Base-by-base conservation (phyloP, 257 asterid genomes). In the Mitragyna speciosa region DNA sequence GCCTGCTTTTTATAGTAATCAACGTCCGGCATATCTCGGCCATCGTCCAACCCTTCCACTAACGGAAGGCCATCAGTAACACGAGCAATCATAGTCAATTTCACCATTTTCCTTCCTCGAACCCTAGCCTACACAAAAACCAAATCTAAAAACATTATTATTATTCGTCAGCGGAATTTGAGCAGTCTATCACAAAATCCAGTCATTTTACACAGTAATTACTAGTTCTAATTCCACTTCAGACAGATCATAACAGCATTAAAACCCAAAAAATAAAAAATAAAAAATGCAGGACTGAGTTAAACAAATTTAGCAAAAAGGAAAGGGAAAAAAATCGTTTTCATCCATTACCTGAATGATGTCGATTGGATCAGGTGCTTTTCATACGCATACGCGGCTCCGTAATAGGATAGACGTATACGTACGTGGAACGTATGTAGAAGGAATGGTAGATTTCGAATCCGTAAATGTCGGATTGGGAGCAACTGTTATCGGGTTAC, bases 11-110 rank as follows among this genome's bases (percentile, higher is more conserved):
- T 95, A 86, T 95, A 95, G 76, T 78, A 83, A 82, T 95, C 99
- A 64, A 93, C 81, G 82, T 95, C 95, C 30, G 93, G 92, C 84
- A 95, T 82, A 78, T 93, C 99, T 67, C 99, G 94, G 63, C 94
- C 94, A 84, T 95, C 99, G 78, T 95, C 99, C 84, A 95, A 88
- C 49, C 98, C 99, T 88, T 95, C 99, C 67, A 87, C 99, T 70
- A 95, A 82, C 1, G 92, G 98, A 80, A 95, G 97, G 76, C 99
- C 99, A 87, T 95, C 99, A 73, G 95, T 93, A 73, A 95, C 96
- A 84, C 99, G 98, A 83, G 98, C 96, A 82, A 95, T 91, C 99
- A 95, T 83, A 16, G 99, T 95, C 86, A 95, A 81, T 80, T 95
- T 95, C 88, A 95, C 98, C 99, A 95, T 93, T 81, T 86, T 88